Conservation (phyloP, 2,329 filamentous ascomycete genomes). For the Dothiorella sarmentorum region DNA sequence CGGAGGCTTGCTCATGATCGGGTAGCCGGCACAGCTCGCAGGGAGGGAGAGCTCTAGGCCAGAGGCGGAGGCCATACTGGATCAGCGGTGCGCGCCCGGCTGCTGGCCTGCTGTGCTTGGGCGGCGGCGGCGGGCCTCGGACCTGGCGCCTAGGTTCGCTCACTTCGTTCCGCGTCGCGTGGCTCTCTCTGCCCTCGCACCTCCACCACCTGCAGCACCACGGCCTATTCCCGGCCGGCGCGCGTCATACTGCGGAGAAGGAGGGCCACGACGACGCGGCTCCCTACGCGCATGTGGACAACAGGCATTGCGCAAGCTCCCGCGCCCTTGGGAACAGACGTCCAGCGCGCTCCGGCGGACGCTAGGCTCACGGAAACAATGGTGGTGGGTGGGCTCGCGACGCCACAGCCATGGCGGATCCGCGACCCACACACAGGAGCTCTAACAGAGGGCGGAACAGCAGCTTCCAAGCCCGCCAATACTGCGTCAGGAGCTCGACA, state of each 20-base stretch:
- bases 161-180: constrained; percentile 1
- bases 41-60: constrained; percentile 4
- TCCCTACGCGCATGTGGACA: no score
- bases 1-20: constrained; percentile 10
- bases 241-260: neutral
- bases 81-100: constrained; percentile 6
- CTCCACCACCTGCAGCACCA: neutral
- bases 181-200: neutral
- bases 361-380: constrained; percentile 8
- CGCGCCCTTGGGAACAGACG: neutral
- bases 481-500: constrained; percentile 2
- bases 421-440: neutral
- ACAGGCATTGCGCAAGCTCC: no score
- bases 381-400: no score
- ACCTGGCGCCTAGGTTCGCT: neutral
- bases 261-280: no score
- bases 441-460: neutral
- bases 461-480: neutral
- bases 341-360: neutral
- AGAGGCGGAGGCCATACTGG: constrained; percentile 3
- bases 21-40: constrained; percentile 11
- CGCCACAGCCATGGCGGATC: constrained; percentile 5
- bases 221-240: neutral
- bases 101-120: neutral
- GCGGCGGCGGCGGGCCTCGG: constrained; percentile 2